phyloP scores from a whole-genome alignment of 768 basidiomycete species.

The Plicaturopsis crispa region DNA sequence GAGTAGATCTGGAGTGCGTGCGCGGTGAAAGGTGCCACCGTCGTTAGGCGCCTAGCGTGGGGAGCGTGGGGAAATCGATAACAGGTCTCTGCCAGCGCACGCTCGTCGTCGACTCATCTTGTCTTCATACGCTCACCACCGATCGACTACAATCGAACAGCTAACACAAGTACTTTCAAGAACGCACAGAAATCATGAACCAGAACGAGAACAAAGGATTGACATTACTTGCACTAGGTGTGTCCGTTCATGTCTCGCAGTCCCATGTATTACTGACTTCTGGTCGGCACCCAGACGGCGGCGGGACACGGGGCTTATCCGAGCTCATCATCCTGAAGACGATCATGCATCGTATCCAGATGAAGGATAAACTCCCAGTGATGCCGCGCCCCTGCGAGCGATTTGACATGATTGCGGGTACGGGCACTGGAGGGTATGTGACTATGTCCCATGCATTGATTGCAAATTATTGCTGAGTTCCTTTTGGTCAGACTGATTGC shows the following conservation, averaged over 20 bases:
- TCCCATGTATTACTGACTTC: background rate
- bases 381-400: background rate
- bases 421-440: background rate
- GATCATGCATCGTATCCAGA: background rate
- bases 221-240: background rate
- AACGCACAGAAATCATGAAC: no score
- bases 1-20: no score
- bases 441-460: background rate
- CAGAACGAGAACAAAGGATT: no score
- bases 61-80: no score
- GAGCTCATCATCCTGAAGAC: background rate
- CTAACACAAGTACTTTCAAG: no score
- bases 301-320: background rate
- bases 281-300: background rate
- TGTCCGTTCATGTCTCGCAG: background rate
- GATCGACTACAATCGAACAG: no score
- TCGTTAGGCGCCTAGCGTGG: no score
- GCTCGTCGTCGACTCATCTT: no score
- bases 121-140: no score
- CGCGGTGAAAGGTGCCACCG: no score
- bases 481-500: background rate
- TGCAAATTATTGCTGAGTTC: background rate
- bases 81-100: no score
- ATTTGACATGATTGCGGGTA: background rate
- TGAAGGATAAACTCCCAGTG: background rate